These are phyloP conservation scores for Yamadazyma nakazawae DNA, from an alignment of 805 yeast species.

Conservation along the genomic window DNA sequence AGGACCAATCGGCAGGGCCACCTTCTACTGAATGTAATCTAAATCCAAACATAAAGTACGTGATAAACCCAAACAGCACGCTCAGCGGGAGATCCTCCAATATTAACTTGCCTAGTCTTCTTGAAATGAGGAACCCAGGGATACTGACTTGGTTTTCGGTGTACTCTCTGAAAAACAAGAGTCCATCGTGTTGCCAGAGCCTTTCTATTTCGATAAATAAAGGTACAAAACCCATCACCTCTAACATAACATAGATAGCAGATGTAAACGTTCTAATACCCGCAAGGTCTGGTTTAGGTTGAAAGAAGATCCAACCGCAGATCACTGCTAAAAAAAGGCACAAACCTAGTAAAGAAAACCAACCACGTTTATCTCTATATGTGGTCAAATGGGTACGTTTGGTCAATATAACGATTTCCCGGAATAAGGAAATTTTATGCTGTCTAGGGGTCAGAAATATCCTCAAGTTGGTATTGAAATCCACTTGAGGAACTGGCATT, in stretches of 20 bases:
- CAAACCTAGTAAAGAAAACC: constrained; percentile 37
- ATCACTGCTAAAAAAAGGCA: constrained; percentile 51
- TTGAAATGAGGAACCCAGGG: constrained; percentile 60
- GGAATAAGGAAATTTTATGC: constrained; percentile 21
- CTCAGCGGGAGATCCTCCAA: constrained; percentile 69
- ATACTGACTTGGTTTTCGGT: constrained; percentile 66
- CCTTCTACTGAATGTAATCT: constrained; percentile 25
- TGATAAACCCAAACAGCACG: constrained; percentile 53
- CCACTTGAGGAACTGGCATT: neutral
- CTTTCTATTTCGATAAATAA: constrained; percentile 38
- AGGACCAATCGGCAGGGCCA: constrained; percentile 24
- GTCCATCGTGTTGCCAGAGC: constrained; percentile 37
- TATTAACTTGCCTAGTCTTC: constrained; percentile 62
- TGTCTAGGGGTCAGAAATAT: constrained; percentile 13
- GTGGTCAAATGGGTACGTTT: constrained; percentile 31
- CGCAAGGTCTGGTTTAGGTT: constrained; percentile 54
- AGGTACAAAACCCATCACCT: constrained; percentile 39
- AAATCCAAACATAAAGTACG: constrained; percentile 79
- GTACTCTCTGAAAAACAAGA: constrained; percentile 52
- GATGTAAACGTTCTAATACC: constrained; percentile 62
- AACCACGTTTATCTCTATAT: constrained; percentile 31
- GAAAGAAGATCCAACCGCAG: constrained; percentile 76
- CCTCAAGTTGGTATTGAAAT: constrained; percentile 8
- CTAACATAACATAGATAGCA: constrained; percentile 33
- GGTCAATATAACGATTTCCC: constrained; percentile 32